These are phyloP conservation scores for Sphenostylis stenocarpa DNA, from an alignment of 306 rosid species.

Conservation along the genomic window DNA sequence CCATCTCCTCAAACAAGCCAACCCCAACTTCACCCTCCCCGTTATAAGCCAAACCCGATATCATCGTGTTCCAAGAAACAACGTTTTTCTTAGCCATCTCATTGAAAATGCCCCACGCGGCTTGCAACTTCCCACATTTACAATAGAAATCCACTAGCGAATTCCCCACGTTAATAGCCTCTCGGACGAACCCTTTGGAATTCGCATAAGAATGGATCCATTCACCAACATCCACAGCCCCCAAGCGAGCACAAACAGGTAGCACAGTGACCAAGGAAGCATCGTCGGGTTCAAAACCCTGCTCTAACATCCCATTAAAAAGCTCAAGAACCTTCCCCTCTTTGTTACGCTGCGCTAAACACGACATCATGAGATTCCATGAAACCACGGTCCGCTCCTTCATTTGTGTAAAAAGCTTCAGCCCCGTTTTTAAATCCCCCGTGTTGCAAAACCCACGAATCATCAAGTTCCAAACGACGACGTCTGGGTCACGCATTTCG, in stretches of 20 bases:
- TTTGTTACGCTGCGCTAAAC: conserved; percentile 46
- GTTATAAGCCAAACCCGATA: conserved; percentile 75
- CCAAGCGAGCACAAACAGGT: conserved; percentile 76
- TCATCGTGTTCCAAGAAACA: conserved; percentile 77
- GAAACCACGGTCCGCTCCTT: conserved; percentile 59
- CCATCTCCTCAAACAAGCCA: conserved; percentile 66
- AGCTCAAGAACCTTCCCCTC: conserved; percentile 55
- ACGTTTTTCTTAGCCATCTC: conserved; percentile 55
- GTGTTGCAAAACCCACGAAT: conserved; percentile 65
- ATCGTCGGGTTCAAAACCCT: conserved; percentile 66
- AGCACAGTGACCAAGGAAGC: conserved; percentile 67
- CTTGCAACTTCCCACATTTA: conserved; percentile 65
- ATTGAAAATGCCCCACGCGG: conserved; percentile 51
- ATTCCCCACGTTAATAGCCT: conserved; percentile 58
- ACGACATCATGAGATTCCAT: conserved; percentile 81
- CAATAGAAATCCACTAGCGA: conserved; percentile 69
- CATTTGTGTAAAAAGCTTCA: conserved; percentile 61
- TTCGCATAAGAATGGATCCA: conserved; percentile 59
- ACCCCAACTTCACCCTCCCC: conserved; percentile 75
- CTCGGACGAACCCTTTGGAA: conserved; percentile 34
- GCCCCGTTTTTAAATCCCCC: conserved; percentile 53
- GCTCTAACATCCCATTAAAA: conserved; percentile 57
- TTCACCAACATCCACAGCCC: conserved; percentile 60
- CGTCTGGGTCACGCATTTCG: conserved; percentile 52
- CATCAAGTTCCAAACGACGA: conserved; percentile 76